These are phyloP conservation scores for Coccomyxa subellipsoidea DNA, from an alignment of 163 green algal genomes.

Conservation along the genomic window DNA sequence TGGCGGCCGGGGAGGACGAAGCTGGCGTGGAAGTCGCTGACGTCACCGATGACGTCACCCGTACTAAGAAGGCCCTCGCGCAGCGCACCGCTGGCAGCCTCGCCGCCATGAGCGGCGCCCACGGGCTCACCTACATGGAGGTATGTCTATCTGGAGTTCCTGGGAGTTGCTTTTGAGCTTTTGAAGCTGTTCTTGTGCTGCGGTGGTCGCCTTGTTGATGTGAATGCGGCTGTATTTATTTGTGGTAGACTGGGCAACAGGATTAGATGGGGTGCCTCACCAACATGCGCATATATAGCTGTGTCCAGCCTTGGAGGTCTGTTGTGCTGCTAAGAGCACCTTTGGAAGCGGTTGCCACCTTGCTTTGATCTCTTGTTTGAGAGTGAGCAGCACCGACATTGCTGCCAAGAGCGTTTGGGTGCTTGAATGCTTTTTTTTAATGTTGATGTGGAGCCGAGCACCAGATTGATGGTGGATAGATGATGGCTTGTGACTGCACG, in stretches of 20 bases:
- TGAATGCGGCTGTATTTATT: too few species aligned
- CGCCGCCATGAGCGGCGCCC: constrained; percentile 57
- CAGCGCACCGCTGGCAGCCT: constrained; percentile 48
- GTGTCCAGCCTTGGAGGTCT: not conserved
- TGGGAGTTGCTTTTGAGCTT: not conserved
- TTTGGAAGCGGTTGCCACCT: not conserved
- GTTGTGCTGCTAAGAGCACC: not conserved
- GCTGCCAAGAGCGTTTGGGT: too few species aligned
- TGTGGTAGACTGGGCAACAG: too few species aligned
- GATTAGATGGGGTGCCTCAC: too few species aligned
- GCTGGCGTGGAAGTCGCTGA: constrained; percentile 43
- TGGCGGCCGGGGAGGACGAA: constrained; percentile 60
- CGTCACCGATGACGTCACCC: constrained; percentile 37
- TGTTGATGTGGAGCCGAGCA: too few species aligned
- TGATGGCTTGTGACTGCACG: too few species aligned
- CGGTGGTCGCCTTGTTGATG: too few species aligned
- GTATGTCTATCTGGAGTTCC: not conserved
- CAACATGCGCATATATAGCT: not conserved
- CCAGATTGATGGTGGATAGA: too few species aligned
- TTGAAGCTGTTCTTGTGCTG: not conserved
- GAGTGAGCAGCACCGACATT: too few species aligned
- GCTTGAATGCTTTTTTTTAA: too few species aligned
- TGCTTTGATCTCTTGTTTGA: too few species aligned
- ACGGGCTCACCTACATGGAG: constrained; percentile 47
- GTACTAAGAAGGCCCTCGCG: constrained; percentile 9